A percentile compares a stretch with the other conserved stretches of the same genome.
These are phyloP conservation scores for Ophiostoma ulmi DNA, from an alignment of 2,329 filamentous ascomycete genomes.

Conservation along the genomic window DNA sequence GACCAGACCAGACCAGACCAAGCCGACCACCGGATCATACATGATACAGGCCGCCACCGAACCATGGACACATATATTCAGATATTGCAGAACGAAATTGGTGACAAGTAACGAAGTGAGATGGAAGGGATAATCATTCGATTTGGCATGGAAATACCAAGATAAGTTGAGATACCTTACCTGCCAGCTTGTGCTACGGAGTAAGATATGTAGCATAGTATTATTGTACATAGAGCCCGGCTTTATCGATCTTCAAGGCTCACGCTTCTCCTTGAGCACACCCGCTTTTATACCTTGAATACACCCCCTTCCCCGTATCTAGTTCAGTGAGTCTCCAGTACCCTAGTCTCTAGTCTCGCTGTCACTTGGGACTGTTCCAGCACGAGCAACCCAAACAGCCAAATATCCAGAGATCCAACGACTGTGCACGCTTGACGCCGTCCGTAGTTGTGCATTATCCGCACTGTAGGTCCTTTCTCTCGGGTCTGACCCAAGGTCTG, in stretches of 20 bases:
- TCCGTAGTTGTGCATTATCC: background rate
- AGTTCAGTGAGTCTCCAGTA: background rate
- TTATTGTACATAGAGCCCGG: background rate
- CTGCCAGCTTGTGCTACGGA: background rate
- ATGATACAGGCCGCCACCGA: slow-evolving; percentile 3
- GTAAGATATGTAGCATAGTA: background rate
- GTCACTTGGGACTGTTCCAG: background rate
- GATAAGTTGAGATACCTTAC: no score
- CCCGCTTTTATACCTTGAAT: background rate
- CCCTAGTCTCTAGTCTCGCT: background rate
- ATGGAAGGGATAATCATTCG: slow-evolving; percentile 1
- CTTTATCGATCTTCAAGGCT: slow-evolving; percentile 8
- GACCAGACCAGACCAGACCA: background rate
- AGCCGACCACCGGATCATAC: background rate
- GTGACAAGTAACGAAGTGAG: background rate
- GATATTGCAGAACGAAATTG: background rate
- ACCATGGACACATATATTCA: background rate
- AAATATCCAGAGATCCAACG: background rate
- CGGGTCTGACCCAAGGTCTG: background rate
- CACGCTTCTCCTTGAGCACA: slow-evolving; percentile 4
- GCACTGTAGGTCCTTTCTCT: background rate
- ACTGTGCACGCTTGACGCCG: background rate
- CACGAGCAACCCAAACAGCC: background rate
- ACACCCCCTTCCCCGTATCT: background rate
- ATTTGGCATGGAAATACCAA: background rate